Percentiles rank a stretch among this genome's conserved stretches.
Conservation (phyloP, 2,329 filamentous ascomycete genomes). For the Cladophialophora exuberans region DNA sequence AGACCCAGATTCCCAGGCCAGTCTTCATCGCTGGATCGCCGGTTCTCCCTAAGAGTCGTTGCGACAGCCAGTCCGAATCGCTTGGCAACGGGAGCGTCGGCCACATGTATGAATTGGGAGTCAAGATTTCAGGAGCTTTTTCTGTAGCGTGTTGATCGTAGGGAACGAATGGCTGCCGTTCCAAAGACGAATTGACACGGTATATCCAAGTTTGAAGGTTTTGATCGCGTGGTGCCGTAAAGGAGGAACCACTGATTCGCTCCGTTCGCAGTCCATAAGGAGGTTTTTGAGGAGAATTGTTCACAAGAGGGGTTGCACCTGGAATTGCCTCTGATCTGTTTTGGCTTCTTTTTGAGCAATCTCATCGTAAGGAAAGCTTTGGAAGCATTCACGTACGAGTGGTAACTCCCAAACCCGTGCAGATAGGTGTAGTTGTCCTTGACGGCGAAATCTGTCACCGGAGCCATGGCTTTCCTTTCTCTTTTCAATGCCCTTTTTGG, state of each 20-base stretch:
- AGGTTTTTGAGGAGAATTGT: conserved; percentile 43
- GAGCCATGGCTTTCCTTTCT: background rate
- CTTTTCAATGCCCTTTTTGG: background rate
- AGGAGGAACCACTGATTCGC: conserved; percentile 53
- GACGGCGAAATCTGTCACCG: conserved; percentile 22
- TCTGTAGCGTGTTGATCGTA: conserved; percentile 37
- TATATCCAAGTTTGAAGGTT: conserved; percentile 65
- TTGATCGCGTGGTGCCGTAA: conserved; percentile 59
- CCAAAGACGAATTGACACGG: conserved; percentile 58
- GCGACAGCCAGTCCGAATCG: conserved; percentile 56
- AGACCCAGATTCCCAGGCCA: conserved; percentile 61
- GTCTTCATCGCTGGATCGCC: conserved; percentile 61
- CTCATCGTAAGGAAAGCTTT: background rate
- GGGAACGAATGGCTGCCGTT: conserved; percentile 43
- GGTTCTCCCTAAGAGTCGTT: conserved; percentile 57
- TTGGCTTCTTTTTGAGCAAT: background rate
- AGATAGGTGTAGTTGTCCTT: conserved; percentile 26
- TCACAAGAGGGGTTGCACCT: conserved; percentile 43
- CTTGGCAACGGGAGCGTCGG: conserved; percentile 41
- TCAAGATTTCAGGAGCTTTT: conserved; percentile 36
- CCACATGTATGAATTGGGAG: conserved; percentile 39
- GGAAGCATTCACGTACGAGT: conserved; percentile 16
- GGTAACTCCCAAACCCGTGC: conserved; percentile 27
- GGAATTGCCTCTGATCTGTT: conserved; percentile 40
- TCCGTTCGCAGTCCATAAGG: conserved; percentile 41